These are phyloP conservation scores for Myxozyma udenii DNA, from an alignment of 805 yeast genomes.

Conservation along the genomic window DNA sequence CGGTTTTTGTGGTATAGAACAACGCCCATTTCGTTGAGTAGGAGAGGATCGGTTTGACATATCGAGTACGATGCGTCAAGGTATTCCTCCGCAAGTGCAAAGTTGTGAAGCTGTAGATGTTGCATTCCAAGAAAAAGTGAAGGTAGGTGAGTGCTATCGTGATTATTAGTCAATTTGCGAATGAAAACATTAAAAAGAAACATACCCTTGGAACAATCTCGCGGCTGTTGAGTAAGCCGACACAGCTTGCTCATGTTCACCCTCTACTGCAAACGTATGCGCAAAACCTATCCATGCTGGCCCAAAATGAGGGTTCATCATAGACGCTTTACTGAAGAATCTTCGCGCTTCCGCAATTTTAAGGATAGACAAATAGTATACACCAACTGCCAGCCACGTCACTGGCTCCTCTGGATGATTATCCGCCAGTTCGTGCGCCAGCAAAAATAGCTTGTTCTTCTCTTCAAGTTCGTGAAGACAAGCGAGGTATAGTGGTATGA, in stretches of 20 bases:
- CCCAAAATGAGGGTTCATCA: conserved; percentile 83
- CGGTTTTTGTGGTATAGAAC: conserved; percentile 76
- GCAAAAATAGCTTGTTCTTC: conserved; percentile 70
- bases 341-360: conserved; percentile 79
- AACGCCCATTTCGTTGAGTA: conserved; percentile 91
- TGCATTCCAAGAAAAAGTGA: conserved; percentile 93
- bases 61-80: conserved; percentile 68
- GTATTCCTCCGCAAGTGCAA: conserved; percentile 82
- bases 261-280: conserved; percentile 94
- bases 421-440: conserved; percentile 84
- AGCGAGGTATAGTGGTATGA: conserved; percentile 75
- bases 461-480: conserved; percentile 83
- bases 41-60: conserved; percentile 80
- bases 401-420: conserved; percentile 74
- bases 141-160: conserved; percentile 80
- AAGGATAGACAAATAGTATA: conserved; percentile 73
- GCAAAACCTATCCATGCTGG: conserved; percentile 99
- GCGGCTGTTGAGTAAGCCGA: conserved; percentile 97
- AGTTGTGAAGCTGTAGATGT: conserved; percentile 80
- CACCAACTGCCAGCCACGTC: conserved; percentile 91
- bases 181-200: neutral
- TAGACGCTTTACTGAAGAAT: conserved; percentile 83
- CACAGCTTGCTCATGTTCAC: conserved; percentile 98
- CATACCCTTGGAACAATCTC: conserved; percentile 57
- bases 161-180: conserved; percentile 32